Evolutionary conservation across 306 rosid genomes (phyloP), one percentile per base, ranked within the genome.

Genomic region (Dalbergia cochinchinensis): DNA sequence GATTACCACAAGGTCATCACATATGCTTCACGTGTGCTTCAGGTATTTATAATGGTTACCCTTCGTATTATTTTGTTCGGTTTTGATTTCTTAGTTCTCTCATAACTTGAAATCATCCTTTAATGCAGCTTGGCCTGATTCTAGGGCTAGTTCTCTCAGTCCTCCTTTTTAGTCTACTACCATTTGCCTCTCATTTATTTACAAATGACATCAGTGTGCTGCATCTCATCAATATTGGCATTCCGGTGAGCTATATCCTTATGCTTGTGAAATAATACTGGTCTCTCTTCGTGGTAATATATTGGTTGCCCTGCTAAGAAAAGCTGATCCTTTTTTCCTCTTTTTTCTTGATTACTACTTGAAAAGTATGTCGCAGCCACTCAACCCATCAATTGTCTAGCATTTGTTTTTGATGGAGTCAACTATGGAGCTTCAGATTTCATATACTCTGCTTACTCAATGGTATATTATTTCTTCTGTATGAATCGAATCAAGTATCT

Each of bases 351-450:
- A 39, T 77, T 57, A 50, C 34, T 73, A 87, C 90, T 87, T 78
- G 18, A 1, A 39, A 39, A 92, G 97, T 94, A 88, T 88, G 94
- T 94, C 71, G 98, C 97, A 76, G 97, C 83, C 13, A 94, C 97
- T 48, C 97, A 92, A 83, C 98, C 97, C 76, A 85, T 94, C 55
- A 92, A 92, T 76, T 86, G 93, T 45, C 77, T 92, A 77, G 97
- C 98, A 11, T 94, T 92, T 84, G 94, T 94, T 73, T 94, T 94
- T 19, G 97, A 94, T 62, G 98, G 98, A 53, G 69, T 94, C 83
- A 92, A 91, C 84, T 92, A 88, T 71, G 98, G 97, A 65, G 97
- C 94, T 65, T 92, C 98, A 59, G 98, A 94, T 88, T 94, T 92
- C 79, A 86, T 79, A 6, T 94, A 89, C 81, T 88, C 94, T 20